Conservation (phyloP, 768 basidiomycete genomes). For the Boletus bicolor region DNA sequence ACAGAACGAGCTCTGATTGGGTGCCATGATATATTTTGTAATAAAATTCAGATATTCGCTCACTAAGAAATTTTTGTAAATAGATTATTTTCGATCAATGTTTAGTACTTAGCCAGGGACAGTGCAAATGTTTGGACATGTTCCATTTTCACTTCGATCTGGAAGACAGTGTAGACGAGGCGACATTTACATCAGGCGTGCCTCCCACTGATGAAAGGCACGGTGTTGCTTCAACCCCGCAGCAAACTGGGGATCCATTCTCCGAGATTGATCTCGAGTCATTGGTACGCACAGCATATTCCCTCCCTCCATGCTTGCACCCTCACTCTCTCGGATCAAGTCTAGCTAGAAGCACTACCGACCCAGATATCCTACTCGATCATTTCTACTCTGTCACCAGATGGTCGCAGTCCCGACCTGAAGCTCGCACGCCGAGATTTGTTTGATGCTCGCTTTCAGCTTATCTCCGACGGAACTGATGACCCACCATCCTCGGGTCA, state of each 20-base stretch:
- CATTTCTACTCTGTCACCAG: slow-evolving; percentile 47
- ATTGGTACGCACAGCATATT: slow-evolving; percentile 27
- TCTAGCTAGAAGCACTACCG: slow-evolving; percentile 68
- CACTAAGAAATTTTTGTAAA: not conserved
- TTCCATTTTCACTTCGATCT: slow-evolving; percentile 56
- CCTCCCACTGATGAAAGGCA: not conserved
- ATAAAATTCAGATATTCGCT: not conserved
- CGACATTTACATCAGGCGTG: slow-evolving; percentile 9
- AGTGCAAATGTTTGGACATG: slow-evolving; percentile 24
- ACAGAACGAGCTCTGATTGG: not conserved
- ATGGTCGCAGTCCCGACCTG: slow-evolving; percentile 24
- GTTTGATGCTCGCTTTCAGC: slow-evolving; percentile 94
- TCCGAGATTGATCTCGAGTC: slow-evolving; percentile 30
- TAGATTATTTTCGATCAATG: too few species aligned
- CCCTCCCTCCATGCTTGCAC: not conserved
- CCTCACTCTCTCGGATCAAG: slow-evolving; percentile 16
- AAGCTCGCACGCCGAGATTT: slow-evolving; percentile 76
- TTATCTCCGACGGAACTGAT: slow-evolving; percentile 58
- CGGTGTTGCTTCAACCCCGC: not conserved
- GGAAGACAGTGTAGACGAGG: slow-evolving; percentile 40
- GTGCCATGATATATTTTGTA: not conserved
- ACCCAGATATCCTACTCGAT: slow-evolving; percentile 79
- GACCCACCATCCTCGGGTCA: slow-evolving; percentile 29
- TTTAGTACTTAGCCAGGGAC: too few species aligned
- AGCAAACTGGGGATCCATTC: slow-evolving; percentile 16